Evolutionary conservation across 1,139 yeast genomes (phyloP).

Genomic region (Saccharomyces hybrid): DNA sequence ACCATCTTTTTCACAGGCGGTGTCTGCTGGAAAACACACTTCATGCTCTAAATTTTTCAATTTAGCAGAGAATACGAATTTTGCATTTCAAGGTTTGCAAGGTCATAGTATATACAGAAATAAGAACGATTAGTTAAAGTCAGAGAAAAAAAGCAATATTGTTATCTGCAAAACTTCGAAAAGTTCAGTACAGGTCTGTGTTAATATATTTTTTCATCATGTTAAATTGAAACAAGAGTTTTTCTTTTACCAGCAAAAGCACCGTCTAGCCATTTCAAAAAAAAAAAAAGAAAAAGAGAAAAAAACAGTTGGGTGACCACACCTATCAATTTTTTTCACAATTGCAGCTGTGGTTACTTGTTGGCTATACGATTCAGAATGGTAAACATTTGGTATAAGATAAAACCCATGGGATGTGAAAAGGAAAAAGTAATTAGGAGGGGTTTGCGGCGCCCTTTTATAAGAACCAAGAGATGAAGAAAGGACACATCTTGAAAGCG

Average conservation of each 20-base stretch:
- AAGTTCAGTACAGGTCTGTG: constrained; percentile 42
- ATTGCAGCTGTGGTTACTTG: not conserved
- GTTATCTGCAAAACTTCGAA: constrained; percentile 31
- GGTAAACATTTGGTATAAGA: not conserved
- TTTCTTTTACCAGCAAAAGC: not conserved
- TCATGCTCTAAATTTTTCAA: no score
- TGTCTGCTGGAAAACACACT: not conserved
- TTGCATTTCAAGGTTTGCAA: not conserved
- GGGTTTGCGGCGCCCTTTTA: not conserved
- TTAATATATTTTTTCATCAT: constrained; percentile 36
- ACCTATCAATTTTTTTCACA: not conserved
- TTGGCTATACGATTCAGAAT: no score
- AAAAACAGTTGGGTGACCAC: not conserved
- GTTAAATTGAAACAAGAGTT: constrained; percentile 4
- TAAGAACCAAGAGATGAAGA: not conserved
- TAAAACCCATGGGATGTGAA: no score
- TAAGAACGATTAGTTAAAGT: not conserved
- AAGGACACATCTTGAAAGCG: not conserved
- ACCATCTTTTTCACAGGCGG: not conserved
- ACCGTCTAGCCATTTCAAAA: not conserved
- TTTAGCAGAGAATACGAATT: not conserved
- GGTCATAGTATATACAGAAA: not conserved
- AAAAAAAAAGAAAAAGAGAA: not conserved
- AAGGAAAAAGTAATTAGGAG: not conserved
- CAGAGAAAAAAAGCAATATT: constrained; percentile 33